phyloP scores from a whole-genome alignment of 192 early-diverging fungal genomes.

The Jimgerdemannia flammicorona region DNA sequence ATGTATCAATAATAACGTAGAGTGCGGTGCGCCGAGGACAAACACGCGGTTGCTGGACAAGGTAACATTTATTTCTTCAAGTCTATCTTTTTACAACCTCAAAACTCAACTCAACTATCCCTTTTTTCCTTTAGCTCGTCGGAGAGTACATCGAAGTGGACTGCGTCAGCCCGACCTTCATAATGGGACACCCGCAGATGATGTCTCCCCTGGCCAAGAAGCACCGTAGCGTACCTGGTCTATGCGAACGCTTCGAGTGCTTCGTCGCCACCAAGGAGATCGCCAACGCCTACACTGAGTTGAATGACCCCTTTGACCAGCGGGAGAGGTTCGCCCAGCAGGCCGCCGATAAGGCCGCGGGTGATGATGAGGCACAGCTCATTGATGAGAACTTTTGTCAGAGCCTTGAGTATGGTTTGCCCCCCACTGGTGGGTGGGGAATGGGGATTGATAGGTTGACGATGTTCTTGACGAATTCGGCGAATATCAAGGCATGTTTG shows the following conservation, averaged over 20 bases:
- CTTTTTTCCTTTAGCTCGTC: slow-evolving; percentile 48
- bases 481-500: slow-evolving; percentile 87
- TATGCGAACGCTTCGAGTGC: slow-evolving; percentile 98
- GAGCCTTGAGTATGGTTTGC: slow-evolving; percentile 94
- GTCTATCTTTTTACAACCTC: neutral
- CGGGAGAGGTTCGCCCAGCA: slow-evolving; percentile 98
- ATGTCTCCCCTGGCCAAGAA: slow-evolving; percentile 99
- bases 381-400: slow-evolving; percentile 98
- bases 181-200: slow-evolving; percentile 96
- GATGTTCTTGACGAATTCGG: slow-evolving; percentile 98
- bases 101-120: neutral
- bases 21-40: slow-evolving; percentile 93
- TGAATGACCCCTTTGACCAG: slow-evolving; percentile 99
- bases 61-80: slow-evolving; percentile 17
- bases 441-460: slow-evolving; percentile 95
- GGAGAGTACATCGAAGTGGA: slow-evolving; percentile 80
- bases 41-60: slow-evolving; percentile 94
- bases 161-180: slow-evolving; percentile 88
- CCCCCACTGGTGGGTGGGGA: slow-evolving; percentile 93
- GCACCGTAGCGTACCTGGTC: slow-evolving; percentile 82
- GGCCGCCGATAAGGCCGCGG: slow-evolving; percentile 94
- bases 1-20: slow-evolving; percentile 93
- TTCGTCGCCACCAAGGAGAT: slow-evolving; percentile 99
- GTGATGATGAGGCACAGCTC: slow-evolving; percentile 98
- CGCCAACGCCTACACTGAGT: slow-evolving; percentile 98